Conservation (phyloP, 352 stramenopile genomes). For the Globisporangium splendens region DNA sequence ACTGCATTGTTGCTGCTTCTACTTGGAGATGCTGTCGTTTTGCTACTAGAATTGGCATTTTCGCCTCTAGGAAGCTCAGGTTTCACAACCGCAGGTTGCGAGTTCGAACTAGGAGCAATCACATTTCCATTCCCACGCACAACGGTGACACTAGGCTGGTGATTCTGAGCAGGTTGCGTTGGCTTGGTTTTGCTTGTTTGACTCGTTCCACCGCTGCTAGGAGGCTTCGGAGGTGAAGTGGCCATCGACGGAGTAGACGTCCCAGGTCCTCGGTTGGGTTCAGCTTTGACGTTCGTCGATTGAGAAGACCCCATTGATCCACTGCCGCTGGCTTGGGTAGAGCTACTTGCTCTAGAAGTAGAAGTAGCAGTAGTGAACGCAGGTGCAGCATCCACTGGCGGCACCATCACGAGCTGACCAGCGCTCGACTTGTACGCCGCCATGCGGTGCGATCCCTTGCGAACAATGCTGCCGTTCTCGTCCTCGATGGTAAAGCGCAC, state of each 20-base stretch:
- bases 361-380: background rate
- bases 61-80: background rate
- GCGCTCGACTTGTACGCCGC: slow-evolving; percentile 14
- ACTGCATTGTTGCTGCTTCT: too few species aligned
- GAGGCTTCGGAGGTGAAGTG: too few species aligned
- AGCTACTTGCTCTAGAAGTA: background rate
- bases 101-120: background rate
- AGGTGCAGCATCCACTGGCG: slow-evolving; percentile 1
- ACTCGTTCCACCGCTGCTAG: too few species aligned
- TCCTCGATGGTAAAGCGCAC: slow-evolving; percentile 46
- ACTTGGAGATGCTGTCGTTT: too few species aligned
- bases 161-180: too few species aligned
- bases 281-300: background rate
- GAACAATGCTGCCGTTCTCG: slow-evolving; percentile 29
- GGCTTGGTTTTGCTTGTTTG: too few species aligned
- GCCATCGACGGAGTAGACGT: background rate
- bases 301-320: background rate
- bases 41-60: too few species aligned
- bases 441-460: slow-evolving; percentile 39
- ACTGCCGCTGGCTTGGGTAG: background rate
- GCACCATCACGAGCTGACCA: slow-evolving; percentile 10
- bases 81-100: background rate
- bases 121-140: background rate
- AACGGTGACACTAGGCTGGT: too few species aligned
- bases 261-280: background rate